Conservation (phyloP, 1,284 basidiomycete genomes). For the Rhodotorula sp. region DNA sequence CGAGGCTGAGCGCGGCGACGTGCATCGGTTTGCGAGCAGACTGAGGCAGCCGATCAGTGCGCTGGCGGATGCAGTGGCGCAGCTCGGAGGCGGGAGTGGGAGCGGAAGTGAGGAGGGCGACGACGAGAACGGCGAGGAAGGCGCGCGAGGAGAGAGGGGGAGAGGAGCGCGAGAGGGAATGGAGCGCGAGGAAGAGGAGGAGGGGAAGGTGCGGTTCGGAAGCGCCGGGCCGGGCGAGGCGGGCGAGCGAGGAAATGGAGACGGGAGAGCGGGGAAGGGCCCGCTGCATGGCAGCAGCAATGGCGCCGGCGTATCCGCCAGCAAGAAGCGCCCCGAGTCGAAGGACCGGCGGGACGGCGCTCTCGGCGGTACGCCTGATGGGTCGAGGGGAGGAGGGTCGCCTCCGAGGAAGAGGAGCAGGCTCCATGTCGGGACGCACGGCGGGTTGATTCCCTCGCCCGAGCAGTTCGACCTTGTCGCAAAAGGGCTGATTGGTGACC, state of each 20-base stretch:
- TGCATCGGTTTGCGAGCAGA: constrained; percentile 22
- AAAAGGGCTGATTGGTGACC: constrained; percentile 35
- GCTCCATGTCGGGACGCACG: neutral
- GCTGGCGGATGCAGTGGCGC: constrained; percentile 22
- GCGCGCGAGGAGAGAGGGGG: neutral
- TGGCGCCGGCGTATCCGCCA: no score
- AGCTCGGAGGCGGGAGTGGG: constrained; percentile 6
- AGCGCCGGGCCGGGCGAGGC: neutral
- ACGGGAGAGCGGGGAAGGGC: neutral
- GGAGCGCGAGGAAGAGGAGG: neutral
- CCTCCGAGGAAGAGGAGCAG: constrained; percentile 3
- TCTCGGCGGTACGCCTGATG: no score
- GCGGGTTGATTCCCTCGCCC: neutral
- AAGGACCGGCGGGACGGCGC: no score
- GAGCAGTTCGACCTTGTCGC: constrained; percentile 18
- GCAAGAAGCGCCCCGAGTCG: no score
- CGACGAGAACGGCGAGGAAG: neutral
- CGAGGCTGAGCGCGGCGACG: constrained; percentile 6
- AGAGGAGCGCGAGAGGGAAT: neutral
- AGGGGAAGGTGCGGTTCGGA: neutral
- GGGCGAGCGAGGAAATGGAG: neutral
- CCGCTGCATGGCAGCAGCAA: neutral
- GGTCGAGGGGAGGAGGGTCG: neutral
- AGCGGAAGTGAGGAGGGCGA: neutral
- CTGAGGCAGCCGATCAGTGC: constrained; percentile 18